A percentile compares a stretch with the other conserved stretches of the same genome.
These are phyloP conservation scores for Eutrema heterophyllum DNA, from an alignment of 345 rosid genomes.

Conservation along the genomic window DNA sequence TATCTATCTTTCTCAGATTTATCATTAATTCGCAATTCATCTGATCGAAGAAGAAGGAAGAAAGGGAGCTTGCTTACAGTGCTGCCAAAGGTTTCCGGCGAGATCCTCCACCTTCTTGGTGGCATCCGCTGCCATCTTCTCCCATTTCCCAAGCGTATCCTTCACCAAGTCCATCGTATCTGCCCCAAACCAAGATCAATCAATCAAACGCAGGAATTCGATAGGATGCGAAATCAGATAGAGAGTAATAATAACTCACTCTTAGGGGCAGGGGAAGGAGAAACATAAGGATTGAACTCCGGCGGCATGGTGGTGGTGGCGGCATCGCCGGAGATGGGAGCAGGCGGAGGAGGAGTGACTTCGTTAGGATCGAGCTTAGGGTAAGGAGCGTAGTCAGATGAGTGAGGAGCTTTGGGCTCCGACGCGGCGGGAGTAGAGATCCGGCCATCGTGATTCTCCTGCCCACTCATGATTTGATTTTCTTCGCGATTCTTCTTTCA, in stretches of 20 bases:
- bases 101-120: conserved; percentile 92
- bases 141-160: conserved; percentile 83
- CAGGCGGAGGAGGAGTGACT: conserved; percentile 54
- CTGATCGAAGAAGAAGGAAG: not conserved
- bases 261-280: conserved; percentile 52
- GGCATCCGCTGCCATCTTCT: conserved; percentile 87
- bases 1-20: not conserved
- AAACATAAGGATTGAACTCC: conserved; percentile 78
- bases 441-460: conserved; percentile 15
- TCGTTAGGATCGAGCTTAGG: conserved; percentile 82
- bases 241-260: conserved; percentile 32
- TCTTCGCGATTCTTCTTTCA: conserved; percentile 8
- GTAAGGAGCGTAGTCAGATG: conserved; percentile 85
- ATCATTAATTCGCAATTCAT: not conserved
- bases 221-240: not conserved
- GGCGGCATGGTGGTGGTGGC: conserved; percentile 80
- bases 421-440: conserved; percentile 16
- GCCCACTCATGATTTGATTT: conserved; percentile 32
- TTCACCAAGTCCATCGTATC: conserved; percentile 80
- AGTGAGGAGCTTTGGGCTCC: conserved; percentile 32
- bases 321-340: conserved; percentile 42
- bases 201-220: not conserved
- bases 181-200: conserved; percentile 18
- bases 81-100: conserved; percentile 90
- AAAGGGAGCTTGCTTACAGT: conserved; percentile 44